Conservation (phyloP, 306 rosid genomes). For the Medicago ruthenica region DNA sequence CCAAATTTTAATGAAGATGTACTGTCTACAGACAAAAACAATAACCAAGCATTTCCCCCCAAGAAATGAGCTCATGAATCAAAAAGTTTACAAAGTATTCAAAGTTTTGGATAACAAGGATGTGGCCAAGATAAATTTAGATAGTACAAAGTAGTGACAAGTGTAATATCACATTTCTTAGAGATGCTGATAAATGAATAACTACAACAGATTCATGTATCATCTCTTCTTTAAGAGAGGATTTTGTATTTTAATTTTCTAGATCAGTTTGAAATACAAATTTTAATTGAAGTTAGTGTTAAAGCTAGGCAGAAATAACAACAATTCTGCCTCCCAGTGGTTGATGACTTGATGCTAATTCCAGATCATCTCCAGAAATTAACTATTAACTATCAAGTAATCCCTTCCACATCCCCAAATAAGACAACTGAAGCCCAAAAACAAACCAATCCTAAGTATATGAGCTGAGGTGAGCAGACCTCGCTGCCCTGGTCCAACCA, state of each 20-base stretch:
- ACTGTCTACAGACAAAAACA: background rate
- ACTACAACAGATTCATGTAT: background rate
- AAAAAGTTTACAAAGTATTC: background rate
- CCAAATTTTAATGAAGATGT: background rate
- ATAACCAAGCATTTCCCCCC: conserved; percentile 1
- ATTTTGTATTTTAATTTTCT: background rate
- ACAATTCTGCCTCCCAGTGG: background rate
- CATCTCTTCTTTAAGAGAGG: background rate
- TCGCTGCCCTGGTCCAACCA: too few relatives aligned
- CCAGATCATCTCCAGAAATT: background rate
- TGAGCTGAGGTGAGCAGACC: background rate
- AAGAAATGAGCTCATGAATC: background rate
- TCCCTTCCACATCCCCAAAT: background rate
- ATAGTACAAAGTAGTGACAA: background rate
- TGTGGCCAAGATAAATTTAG: background rate
- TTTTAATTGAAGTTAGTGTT: background rate
- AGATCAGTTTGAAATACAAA: background rate
- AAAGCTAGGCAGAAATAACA: background rate
- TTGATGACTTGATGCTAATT: background rate
- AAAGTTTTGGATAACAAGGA: background rate
- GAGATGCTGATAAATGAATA: background rate
- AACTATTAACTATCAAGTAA: background rate
- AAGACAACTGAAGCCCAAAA: background rate
- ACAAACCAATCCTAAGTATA: background rate
- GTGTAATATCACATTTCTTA: background rate